Base-by-base conservation (phyloP, 2,329 filamentous ascomycete genomes). In the Colletotrichum sp. region DNA sequence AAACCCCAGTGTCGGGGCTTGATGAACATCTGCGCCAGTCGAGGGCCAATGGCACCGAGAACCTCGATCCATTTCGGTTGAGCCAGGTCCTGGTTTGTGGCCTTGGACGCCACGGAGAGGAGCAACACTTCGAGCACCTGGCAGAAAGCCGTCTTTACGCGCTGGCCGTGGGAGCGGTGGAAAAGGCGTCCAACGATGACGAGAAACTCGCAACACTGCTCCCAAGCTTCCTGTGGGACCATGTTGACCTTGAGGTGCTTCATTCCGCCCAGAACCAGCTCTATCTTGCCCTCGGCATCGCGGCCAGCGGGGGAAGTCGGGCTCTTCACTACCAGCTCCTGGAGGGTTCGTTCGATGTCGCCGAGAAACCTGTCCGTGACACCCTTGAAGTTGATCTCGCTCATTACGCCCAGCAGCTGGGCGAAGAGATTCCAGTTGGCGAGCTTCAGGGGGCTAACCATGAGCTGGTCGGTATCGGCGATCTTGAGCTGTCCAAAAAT, bases 401-500 rank as follows among this genome's bases (percentile, higher is more conserved):
- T 98, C 94, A 99, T 98, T 51, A 96, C 93, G n/a, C 97, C 97
- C 1, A 99, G 90, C 5, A 99, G 87, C 79, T 98, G 94, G 24
- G 95, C 93, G 81, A 98, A 98, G 4, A 99, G 92, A 73, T 95
- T 94, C 96, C 96, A 99, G 79, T 99, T 99, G 16, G 97, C 94
- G 83, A 97, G 92, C 77, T 95, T 95, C 29, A 98, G 87, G 1
- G 94, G 92, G 0, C 95, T 98, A 11, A 93, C 87, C 75, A 92
- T 87, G 5, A 96, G 86, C 79, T 96, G 92, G 9, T 98, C 95
- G 0, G 94, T 92, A 74, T 98, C 96, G 9, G 95, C 93, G 59
- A 93, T 94, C 80, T 96, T 97, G 12, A 99, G 88, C 82, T 98
- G 97, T n/a, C 93, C 93, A 82, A 98, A 99, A 69, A 99, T 98